A percentile compares a stretch with the other conserved stretches of the same genome.
Evolutionary conservation across 805 yeast species (phyloP).

Genomic region (Ascoidea rubescens): DNA sequence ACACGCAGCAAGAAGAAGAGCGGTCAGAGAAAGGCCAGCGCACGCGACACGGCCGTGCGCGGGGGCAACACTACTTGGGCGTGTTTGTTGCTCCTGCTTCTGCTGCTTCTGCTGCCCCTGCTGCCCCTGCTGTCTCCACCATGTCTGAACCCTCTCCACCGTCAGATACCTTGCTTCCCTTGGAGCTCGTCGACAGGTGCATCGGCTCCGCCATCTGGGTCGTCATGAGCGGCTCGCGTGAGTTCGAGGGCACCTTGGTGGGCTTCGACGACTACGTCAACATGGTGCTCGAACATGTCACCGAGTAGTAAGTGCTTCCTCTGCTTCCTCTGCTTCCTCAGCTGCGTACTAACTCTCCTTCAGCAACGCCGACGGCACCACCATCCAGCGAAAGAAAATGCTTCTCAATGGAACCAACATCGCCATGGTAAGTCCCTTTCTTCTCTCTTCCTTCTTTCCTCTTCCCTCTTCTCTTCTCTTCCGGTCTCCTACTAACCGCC

Average conservation of each 20-base stretch:
- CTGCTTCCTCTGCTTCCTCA: conserved; percentile 12
- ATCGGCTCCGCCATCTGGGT: conserved; percentile 73
- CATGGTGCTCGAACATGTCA: conserved; percentile 73
- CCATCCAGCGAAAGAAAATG: conserved; percentile 40
- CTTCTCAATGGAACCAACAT: conserved; percentile 60
- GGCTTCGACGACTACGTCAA: conserved; percentile 96
- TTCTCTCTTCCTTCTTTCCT: not conserved
- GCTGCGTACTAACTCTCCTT: not conserved
- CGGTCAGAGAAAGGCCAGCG: not conserved
- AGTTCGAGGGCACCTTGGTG: conserved; percentile 75
- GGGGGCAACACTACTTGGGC: too few species aligned
- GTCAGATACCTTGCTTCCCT: conserved; percentile 34
- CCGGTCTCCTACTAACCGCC: conserved; percentile 1
- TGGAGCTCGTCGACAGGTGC: conserved; percentile 79
- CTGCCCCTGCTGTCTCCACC: not conserved
- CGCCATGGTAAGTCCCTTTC: conserved; percentile 35
- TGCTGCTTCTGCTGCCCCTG: conserved; percentile 2
- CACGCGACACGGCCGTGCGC: too few species aligned
- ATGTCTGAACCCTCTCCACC: conserved; percentile 3
- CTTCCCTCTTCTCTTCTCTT: not conserved
- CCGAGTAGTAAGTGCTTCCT: conserved; percentile 29
- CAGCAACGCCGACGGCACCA: conserved; percentile 27
- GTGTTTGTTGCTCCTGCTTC: too few species aligned
- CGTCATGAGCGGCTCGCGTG: conserved; percentile 44
- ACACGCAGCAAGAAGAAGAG: not conserved